phyloP scores from a whole-genome alignment of 495 filamentous ascomycete genomes.

The Clavariopsis aquatica region DNA sequence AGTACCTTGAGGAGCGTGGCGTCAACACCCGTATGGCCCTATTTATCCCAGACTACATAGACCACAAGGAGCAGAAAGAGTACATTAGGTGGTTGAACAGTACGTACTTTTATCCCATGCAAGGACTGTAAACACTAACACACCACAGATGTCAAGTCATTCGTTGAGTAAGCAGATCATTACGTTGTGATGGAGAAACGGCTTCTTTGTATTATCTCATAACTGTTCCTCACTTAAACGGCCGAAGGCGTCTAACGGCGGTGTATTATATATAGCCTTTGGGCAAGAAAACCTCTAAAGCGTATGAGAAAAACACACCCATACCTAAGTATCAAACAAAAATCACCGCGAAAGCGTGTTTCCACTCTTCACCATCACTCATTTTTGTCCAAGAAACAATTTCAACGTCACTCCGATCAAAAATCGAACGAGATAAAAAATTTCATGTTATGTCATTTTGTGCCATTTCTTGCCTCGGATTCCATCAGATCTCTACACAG shows the following conservation, averaged over 20 bases:
- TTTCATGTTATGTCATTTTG: too few species aligned
- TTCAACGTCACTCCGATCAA: too few species aligned
- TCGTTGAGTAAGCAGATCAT: constrained; percentile 31
- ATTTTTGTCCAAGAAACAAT: too few species aligned
- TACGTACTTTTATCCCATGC: constrained; percentile 44
- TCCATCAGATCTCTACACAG: too few species aligned
- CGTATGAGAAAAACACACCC: neutral
- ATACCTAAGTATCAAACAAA: constrained; percentile 8
- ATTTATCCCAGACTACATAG: constrained; percentile 95
- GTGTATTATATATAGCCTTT: constrained; percentile 8
- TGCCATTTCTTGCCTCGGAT: too few species aligned
- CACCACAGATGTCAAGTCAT: constrained; percentile 30
- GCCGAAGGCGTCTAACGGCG: constrained; percentile 6
- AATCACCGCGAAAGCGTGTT: constrained; percentile 1
- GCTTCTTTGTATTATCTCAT: constrained; percentile 14
- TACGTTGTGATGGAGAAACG: neutral
- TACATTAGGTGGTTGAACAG: constrained; percentile 87
- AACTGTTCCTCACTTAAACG: neutral
- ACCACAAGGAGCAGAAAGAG: constrained; percentile 98
- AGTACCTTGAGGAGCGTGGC: constrained; percentile 92
- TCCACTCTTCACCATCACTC: constrained; percentile 5
- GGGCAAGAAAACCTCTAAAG: neutral
- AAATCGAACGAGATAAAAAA: too few species aligned
- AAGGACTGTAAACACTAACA: neutral
- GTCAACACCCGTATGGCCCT: constrained; percentile 83